Evolutionary conservation across 768 basidiomycete genomes (phyloP), one percentile per base, ranked within the genome.

Genomic region (Gelatoporia subvermispora): DNA sequence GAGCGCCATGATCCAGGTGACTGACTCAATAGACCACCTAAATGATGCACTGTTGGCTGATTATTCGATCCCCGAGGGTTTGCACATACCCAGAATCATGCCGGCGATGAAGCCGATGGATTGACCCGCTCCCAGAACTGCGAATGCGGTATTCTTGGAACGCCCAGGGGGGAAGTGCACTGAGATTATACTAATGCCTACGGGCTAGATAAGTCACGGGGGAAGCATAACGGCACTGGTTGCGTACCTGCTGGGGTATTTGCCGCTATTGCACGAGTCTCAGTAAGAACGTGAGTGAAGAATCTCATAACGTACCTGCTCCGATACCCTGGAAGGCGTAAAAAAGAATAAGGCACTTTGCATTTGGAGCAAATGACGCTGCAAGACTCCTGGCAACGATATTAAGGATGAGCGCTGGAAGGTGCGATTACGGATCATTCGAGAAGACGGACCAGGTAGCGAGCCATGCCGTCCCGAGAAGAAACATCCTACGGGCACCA

Each of bases 111-210:
- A 68, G 8, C 67, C 66, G 37, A 68, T 53, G 9, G 66, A 63
- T 39, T 68, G 66, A 2, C 64, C 65, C 15, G 66, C 63, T 10
- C 67, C 66, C n/a, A 69, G 45, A 20, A 64, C 60, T n/a, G 65
- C 64, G 37, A 65, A 65, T 4, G 65, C 67, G 20, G 52, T 60
- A 44, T 66, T 67, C 35, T 65, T 59, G 18, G 52, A 53, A 2
- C 53, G 48, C 15, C 67, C 67, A 3, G 61, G 58, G 10, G 66
- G 60, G 51, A 69, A 68, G 43, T 59, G 57, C 7, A 60, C 53
- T 1, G 64, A 57, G 35, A 67, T 50, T 21, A 68, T 55, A 39
- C 51, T 50, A 44, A 59, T 55, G 28, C 57, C 57, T 56, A 38
- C 2, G 22, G 37, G 17, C 13, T 38, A 42, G 34, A 16, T n/a